phyloP scores from a whole-genome alignment of 257 asterid genomes.

The Jaltomata sinuosa region DNA sequence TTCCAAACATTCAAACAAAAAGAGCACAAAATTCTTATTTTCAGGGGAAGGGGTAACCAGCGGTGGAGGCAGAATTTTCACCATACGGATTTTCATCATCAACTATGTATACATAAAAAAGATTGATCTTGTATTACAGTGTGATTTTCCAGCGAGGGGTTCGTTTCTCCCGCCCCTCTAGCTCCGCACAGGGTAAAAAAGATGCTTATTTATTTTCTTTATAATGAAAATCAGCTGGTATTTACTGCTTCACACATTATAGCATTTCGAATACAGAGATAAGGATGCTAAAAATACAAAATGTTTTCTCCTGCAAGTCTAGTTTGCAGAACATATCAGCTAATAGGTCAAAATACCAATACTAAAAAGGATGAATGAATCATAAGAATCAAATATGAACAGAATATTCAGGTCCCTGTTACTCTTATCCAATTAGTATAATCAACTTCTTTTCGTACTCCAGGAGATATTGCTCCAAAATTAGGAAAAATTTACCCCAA shows the following conservation, averaged over 20 bases:
- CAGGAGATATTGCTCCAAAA: background rate
- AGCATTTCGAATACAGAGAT: background rate
- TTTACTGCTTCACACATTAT: background rate
- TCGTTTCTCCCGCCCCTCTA: background rate
- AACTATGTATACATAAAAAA: background rate
- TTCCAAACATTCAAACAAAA: background rate
- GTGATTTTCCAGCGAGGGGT: background rate
- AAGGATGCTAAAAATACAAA: background rate
- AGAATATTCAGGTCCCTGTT: background rate
- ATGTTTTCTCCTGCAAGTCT: background rate
- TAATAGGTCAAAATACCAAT: background rate
- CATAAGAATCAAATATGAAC: background rate
- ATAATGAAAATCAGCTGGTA: background rate
- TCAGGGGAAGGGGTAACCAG: background rate
- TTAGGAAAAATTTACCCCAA: background rate
- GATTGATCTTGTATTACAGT: background rate
- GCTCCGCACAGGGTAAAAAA: background rate
- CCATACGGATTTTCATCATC: background rate
- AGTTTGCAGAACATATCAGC: background rate
- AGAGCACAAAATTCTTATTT: background rate
- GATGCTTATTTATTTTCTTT: too few relatives aligned
- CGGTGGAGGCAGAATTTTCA: background rate
- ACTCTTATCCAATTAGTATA: background rate
- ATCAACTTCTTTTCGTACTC: background rate
- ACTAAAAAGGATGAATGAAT: background rate